Evolutionary conservation across 208 protist genomes (phyloP).

Genomic region (Strigomonas culicis): DNA sequence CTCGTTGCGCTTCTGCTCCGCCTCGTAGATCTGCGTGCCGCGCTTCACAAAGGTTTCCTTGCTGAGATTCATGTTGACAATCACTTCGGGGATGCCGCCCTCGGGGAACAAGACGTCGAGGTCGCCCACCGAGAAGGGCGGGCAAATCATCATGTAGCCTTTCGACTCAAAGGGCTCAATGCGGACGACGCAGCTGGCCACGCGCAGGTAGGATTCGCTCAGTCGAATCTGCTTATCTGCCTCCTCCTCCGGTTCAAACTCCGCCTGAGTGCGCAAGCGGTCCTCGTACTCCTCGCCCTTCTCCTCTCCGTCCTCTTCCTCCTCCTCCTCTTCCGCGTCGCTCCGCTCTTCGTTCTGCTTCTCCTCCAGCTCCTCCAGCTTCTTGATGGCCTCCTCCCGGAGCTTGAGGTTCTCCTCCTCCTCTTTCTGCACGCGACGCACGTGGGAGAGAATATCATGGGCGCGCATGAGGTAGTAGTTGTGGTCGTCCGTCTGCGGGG

Average conservation of each 20-base stretch:
- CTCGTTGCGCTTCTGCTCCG: conserved; percentile 2
- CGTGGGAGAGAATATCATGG: conserved; percentile 39
- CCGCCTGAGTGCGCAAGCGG: conserved; percentile 51
- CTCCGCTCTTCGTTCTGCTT: conserved; percentile 27
- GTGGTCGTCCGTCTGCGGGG: conserved; percentile 25
- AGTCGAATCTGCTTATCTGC: conserved; percentile 76
- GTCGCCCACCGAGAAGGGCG: conserved; percentile 70
- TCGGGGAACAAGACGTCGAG: conserved; percentile 68
- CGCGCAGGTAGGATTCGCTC: conserved; percentile 76
- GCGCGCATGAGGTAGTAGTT: conserved; percentile 52
- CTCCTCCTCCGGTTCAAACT: conserved; percentile 86
- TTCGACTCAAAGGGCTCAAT: conserved; percentile 84
- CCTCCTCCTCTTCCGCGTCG: conserved; percentile 31
- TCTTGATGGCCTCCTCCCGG: conserved; percentile 46
- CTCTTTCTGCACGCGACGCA: conserved; percentile 52
- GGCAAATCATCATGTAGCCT: conserved; percentile 86
- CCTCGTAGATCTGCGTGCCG: conserved; percentile 15
- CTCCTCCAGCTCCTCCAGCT: conserved; percentile 54
- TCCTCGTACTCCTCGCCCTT: conserved; percentile 70
- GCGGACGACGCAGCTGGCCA: conserved; percentile 75
- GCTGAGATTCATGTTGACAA: conserved; percentile 58
- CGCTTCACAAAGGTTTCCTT: conserved; percentile 44
- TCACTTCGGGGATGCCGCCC: conserved; percentile 68
- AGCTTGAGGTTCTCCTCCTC: conserved; percentile 53
- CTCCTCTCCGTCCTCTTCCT: conserved; percentile 51